Evolutionary conservation across 2,329 filamentous ascomycete genomes (phyloP), one percentile per base, ranked within the genome.

Genomic region (Pseudopithomyces maydicus): DNA sequence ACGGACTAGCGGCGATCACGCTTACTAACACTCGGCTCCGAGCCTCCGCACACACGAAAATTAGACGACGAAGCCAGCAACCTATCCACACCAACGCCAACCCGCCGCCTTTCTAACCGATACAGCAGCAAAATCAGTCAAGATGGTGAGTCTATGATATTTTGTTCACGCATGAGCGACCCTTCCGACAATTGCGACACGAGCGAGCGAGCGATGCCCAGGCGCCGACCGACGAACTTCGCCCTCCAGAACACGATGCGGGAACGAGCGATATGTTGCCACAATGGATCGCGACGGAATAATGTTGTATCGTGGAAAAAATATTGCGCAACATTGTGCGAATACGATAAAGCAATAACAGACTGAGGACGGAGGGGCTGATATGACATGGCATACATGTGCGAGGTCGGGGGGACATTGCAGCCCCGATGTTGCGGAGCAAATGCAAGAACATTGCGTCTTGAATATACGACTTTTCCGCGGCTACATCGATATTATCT

Each of bases 121-220:
- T 63, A 72, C 68, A 71, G 68, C 68, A 67, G 68, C 68, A 67
- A 69, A 74, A 72, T 72, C 71, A 70, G 72, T 72, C 73, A 77
- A 73, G 67, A 77, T 77, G 74, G 74, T 77, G 65, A 76, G 74
- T 57, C 22, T n/a, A 33, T 23, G 38, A 41, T 45, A 29, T 57
- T 38, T 15, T 54, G 38, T 45, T 29, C 46, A 32, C 11, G 33
- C 17, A 26, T 33, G 7, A 32, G 50, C 20, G 46, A 48, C 49
- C 23, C 36, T 33, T 50, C 52, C 60, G 49, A 60, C 57, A 51
- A 57, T 52, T 67, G 69, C 68, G 67, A 70, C 57, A 64, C 68
- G 69, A 67, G 62, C 63, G 69, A 67, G 62, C 63, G 69, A 64
- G 62, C 65, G 53, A 65, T 51, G 43, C 55, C 29, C 38, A 44